These are phyloP conservation scores for Globisporangium takayamanum DNA, from an alignment of 352 stramenopile genomes.

Conservation along the genomic window DNA sequence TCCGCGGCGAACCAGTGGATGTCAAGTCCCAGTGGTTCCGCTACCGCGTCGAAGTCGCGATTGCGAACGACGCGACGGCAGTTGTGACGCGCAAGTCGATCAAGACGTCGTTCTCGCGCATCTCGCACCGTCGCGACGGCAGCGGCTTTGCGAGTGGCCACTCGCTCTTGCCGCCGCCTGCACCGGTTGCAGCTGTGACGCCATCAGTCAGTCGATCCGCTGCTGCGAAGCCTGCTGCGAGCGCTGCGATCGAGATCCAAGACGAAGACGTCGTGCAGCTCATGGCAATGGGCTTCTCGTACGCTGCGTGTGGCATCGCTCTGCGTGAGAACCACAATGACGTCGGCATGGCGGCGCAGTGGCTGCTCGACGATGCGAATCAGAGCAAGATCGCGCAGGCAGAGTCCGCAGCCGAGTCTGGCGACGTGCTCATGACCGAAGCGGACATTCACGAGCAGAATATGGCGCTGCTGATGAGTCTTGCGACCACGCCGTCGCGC, in stretches of 20 bases:
- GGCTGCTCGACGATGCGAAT: slow-evolving; percentile 77
- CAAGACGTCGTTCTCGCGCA: slow-evolving; percentile 59
- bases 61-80: slow-evolving; percentile 30
- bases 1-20: slow-evolving; percentile 92
- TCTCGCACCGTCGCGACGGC: slow-evolving; percentile 25
- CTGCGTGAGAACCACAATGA: slow-evolving; percentile 64
- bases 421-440: slow-evolving; percentile 44
- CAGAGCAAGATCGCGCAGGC: slow-evolving; percentile 59
- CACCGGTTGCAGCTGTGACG: slow-evolving; percentile 15
- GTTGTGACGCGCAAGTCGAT: slow-evolving; percentile 63
- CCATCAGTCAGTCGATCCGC: background rate
- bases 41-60: slow-evolving; percentile 76
- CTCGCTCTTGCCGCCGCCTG: slow-evolving; percentile 37
- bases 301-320: slow-evolving; percentile 63
- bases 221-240: slow-evolving; percentile 2
- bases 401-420: slow-evolving; percentile 44
- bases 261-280: slow-evolving; percentile 85
- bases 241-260: slow-evolving; percentile 24
- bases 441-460: slow-evolving; percentile 65
- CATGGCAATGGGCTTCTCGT: slow-evolving; percentile 88
- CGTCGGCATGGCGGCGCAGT: slow-evolving; percentile 69
- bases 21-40: slow-evolving; percentile 84
- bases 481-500: slow-evolving; percentile 41
- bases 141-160: slow-evolving; percentile 12
- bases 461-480: slow-evolving; percentile 66